A percentile compares a stretch with the other conserved stretches of the same genome.
phyloP scores from a whole-genome alignment of 345 rosid species.

The Pugionium cornutum region DNA sequence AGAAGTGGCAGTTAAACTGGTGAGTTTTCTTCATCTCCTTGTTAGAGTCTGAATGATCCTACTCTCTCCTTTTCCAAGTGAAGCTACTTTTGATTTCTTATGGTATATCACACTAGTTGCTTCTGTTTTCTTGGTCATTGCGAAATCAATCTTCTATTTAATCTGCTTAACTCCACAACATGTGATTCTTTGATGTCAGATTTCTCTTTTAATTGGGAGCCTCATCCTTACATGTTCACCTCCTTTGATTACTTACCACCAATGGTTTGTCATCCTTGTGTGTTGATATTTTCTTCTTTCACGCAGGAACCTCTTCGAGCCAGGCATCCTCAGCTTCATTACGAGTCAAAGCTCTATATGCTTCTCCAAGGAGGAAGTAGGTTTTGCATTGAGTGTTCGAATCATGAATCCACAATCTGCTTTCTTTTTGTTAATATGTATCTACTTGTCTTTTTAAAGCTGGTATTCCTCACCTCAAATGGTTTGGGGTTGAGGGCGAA shows the following conservation, averaged over 20 bases:
- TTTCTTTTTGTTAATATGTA: neutral
- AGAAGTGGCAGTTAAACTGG: slow-evolving; percentile 92
- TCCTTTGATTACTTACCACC: neutral
- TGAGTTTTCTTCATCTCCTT: slow-evolving; percentile 30
- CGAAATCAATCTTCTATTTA: neutral
- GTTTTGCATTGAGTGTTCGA: slow-evolving; percentile 30
- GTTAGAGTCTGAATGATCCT: neutral
- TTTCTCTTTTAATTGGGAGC: no score
- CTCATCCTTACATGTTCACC: neutral
- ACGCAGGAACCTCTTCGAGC: slow-evolving; percentile 77
- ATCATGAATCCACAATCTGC: neutral
- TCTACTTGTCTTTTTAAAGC: slow-evolving; percentile 40
- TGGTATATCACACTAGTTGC: neutral
- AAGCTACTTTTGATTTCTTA: neutral
- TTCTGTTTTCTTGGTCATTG: neutral
- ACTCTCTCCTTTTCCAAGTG: neutral
- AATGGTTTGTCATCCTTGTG: neutral
- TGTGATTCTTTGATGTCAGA: no score
- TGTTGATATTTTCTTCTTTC: slow-evolving; percentile 1
- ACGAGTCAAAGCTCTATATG: slow-evolving; percentile 84
- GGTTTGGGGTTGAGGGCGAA: slow-evolving; percentile 89
- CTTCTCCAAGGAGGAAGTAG: slow-evolving; percentile 96
- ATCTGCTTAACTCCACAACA: no score
- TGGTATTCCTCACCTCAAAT: slow-evolving; percentile 87
- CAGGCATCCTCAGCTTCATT: slow-evolving; percentile 88